Percentiles rank a stretch among this genome's conserved stretches.
Conservation (phyloP, 345 rosid genomes). For the Sisymbrium irio region DNA sequence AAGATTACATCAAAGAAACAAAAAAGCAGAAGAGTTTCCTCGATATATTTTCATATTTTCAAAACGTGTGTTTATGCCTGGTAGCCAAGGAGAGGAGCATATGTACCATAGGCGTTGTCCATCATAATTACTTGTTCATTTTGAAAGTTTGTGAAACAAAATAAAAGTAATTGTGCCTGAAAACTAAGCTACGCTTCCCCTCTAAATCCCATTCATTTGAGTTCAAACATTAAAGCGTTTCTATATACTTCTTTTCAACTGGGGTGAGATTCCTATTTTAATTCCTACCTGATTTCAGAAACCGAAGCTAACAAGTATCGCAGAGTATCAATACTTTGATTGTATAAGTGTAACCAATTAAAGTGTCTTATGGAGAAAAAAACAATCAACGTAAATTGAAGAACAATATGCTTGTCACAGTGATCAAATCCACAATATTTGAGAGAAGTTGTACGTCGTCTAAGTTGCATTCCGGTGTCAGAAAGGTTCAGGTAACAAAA, state of each 20-base stretch:
- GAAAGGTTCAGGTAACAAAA: too few species aligned
- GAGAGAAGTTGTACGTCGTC: neutral
- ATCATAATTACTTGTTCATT: conserved; percentile 4
- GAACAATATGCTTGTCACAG: neutral
- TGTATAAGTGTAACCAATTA: neutral
- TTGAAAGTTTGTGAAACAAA: neutral
- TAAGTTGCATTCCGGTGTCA: neutral
- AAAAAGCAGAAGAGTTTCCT: neutral
- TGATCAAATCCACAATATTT: neutral
- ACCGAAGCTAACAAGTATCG: neutral
- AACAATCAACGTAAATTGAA: neutral
- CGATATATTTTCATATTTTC: neutral
- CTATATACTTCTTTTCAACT: neutral
- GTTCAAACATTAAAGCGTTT: neutral
- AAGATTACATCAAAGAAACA: neutral
- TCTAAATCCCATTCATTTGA: conserved; percentile 14
- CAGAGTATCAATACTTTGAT: neutral
- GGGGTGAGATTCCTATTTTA: conserved; percentile 2
- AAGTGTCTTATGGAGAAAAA: neutral
- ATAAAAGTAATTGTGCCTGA: conserved; percentile 13
- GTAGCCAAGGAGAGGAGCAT: neutral
- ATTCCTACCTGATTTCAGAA: neutral
- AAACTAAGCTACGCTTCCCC: conserved; percentile 22
- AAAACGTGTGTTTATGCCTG: conserved; percentile 1
- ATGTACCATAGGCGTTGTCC: neutral